These are phyloP conservation scores for Ganoderma lucidum DNA, from an alignment of 1,284 basidiomycete genomes.

Conservation along the genomic window DNA sequence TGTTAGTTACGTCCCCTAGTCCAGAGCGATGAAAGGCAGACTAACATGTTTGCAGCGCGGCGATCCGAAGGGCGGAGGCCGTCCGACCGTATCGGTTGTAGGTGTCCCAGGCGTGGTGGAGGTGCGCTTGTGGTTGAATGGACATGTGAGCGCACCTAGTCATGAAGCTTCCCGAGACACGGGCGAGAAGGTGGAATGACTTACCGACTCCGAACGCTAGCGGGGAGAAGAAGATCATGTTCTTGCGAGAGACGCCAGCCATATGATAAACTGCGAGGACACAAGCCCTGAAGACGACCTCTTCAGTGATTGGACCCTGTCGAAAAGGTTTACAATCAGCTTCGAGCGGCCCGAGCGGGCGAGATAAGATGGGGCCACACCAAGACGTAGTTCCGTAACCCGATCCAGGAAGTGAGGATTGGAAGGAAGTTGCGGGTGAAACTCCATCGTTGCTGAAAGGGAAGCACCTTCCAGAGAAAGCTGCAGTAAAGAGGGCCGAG, in stretches of 20 bases:
- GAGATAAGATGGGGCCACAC: conserved; percentile 56
- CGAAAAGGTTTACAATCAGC: conserved; percentile 8
- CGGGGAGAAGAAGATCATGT: conserved; percentile 84
- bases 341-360: conserved; percentile 2
- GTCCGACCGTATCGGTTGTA: conserved; percentile 79
- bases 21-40: neutral
- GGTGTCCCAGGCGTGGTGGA: conserved; percentile 90
- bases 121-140: conserved; percentile 70
- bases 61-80: conserved; percentile 64
- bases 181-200: conserved; percentile 36
- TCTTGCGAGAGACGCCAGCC: conserved; percentile 59
- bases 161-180: conserved; percentile 4
- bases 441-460: conserved; percentile 66
- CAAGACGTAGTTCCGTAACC: conserved; percentile 80
- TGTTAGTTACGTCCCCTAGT: neutral
- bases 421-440: conserved; percentile 49
- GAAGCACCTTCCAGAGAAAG: conserved; percentile 64
- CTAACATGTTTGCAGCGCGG: conserved; percentile 69
- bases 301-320: conserved; percentile 92
- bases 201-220: conserved; percentile 89
- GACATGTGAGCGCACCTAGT: conserved; percentile 1
- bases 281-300: conserved; percentile 91
- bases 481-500: conserved; percentile 81
- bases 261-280: conserved; percentile 80
- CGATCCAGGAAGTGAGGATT: conserved; percentile 60